These are phyloP conservation scores for Exophiala sideris DNA, from an alignment of 2,329 filamentous ascomycete species.

Conservation along the genomic window DNA sequence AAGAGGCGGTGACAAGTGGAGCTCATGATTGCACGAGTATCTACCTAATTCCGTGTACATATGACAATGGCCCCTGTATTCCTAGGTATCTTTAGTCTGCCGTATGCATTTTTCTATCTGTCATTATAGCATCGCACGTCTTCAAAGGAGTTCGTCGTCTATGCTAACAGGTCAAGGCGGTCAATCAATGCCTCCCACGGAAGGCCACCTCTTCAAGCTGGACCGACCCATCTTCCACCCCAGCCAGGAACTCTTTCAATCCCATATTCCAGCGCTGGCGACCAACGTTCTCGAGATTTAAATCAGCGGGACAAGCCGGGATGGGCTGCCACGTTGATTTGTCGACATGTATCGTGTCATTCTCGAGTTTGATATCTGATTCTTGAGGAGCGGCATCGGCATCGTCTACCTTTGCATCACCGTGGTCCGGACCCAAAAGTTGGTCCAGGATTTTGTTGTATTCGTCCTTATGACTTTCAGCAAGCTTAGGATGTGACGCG, in stretches of 20 bases:
- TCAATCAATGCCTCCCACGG: not conserved
- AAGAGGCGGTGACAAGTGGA: no score
- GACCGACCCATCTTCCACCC: constrained; percentile 18
- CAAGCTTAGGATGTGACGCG: constrained; percentile 2
- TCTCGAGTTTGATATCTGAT: not conserved
- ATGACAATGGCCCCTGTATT: no score
- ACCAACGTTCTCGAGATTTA: constrained; percentile 18
- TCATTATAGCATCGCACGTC: no score
- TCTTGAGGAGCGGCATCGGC: not conserved
- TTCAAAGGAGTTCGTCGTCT: no score
- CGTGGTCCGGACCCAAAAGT: not conserved
- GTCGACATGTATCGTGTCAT: constrained; percentile 3
- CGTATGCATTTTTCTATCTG: no score
- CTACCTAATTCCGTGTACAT: no score
- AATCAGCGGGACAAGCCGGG: constrained; percentile 17
- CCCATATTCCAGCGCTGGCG: constrained; percentile 16
- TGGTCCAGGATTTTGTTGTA: no score
- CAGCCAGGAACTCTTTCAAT: constrained; percentile 15
- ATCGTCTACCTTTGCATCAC: not conserved
- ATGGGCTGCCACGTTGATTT: constrained; percentile 17
- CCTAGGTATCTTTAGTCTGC: no score
- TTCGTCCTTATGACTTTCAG: no score
- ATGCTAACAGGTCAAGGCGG: not conserved
- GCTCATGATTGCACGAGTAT: no score
- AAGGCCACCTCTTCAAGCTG: constrained; percentile 17